These are phyloP conservation scores for Cryptococcus sp. DNA, from an alignment of 1,284 basidiomycete genomes.

Conservation along the genomic window DNA sequence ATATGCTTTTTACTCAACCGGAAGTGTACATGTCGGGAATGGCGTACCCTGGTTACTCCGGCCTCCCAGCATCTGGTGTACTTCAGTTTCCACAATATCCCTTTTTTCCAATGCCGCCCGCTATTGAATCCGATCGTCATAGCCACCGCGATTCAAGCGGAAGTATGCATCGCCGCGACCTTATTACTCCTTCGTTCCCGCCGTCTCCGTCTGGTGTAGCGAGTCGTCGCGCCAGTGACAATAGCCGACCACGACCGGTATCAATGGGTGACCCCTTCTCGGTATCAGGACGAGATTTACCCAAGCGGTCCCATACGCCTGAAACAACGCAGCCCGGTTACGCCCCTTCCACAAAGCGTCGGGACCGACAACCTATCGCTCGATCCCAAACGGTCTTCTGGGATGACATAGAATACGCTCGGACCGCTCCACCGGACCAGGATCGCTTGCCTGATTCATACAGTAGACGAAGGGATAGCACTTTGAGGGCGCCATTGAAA, in stretches of 20 bases:
- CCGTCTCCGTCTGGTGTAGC: slow-evolving; percentile 2
- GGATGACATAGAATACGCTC: slow-evolving; percentile 45
- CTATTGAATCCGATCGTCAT: slow-evolving; percentile 12
- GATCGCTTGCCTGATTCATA: neutral
- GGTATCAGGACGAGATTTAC: neutral
- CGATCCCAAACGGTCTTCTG: slow-evolving; percentile 49
- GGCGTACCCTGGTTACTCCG: slow-evolving; percentile 5
- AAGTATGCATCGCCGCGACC: slow-evolving; percentile 2
- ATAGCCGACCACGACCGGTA: slow-evolving; percentile 18
- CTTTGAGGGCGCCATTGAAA: slow-evolving; percentile 1
- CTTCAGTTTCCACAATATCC: slow-evolving; percentile 19
- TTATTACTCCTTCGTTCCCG: slow-evolving; percentile 4
- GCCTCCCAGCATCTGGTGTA: slow-evolving; percentile 4
- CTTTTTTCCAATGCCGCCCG: slow-evolving; percentile 8
- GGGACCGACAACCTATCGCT: slow-evolving; percentile 17
- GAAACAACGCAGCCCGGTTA: slow-evolving; percentile 4
- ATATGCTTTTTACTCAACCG: slow-evolving; percentile 35
- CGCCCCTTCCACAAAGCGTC: slow-evolving; percentile 13
- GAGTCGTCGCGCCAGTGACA: slow-evolving; percentile 10
- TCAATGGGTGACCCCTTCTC: slow-evolving; percentile 21
- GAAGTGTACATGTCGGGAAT: slow-evolving; percentile 17
- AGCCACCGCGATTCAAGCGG: slow-evolving; percentile 18
- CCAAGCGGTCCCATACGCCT: neutral
- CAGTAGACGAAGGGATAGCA: neutral
- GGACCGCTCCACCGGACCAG: slow-evolving; percentile 3